Conservation (phyloP, 164 flowering plant species). For the Chloranthus sessilifolius region DNA sequence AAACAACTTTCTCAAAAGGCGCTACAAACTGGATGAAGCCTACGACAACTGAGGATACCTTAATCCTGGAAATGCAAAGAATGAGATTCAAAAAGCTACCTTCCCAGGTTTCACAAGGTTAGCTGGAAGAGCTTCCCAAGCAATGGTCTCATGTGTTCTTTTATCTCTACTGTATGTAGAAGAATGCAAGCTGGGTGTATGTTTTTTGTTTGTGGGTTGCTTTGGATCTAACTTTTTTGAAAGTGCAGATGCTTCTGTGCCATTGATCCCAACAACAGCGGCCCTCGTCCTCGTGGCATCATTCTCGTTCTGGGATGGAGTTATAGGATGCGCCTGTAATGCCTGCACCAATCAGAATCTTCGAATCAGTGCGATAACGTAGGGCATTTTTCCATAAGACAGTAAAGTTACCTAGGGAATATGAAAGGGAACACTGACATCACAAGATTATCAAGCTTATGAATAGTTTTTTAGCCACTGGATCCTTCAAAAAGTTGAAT, state of each 20-base stretch:
- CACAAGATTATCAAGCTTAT: too few relatives aligned
- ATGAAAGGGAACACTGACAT: too few relatives aligned
- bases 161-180: conserved; percentile 25
- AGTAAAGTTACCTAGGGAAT: too few relatives aligned
- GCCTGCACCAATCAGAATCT: conserved; percentile 10
- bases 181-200: conserved; percentile 26
- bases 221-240: conserved; percentile 21
- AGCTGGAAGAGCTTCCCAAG: conserved; percentile 66
- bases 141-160: conserved; percentile 28
- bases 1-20: too few relatives aligned
- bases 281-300: conserved; percentile 26
- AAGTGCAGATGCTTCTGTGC: conserved; percentile 22
- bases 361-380: too few relatives aligned
- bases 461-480: too few relatives aligned
- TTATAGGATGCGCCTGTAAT: conserved; percentile 36
- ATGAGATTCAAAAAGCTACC: conserved; percentile 52
- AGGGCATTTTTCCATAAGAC: too few relatives aligned
- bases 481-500: too few relatives aligned
- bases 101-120: conserved; percentile 61
- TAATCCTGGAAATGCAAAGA: too few relatives aligned
- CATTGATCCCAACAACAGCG: conserved; percentile 20
- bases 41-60: too few relatives aligned
- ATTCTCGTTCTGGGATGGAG: conserved; percentile 25
- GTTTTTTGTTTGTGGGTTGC: conserved; percentile 31
- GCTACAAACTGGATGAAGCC: too few relatives aligned